Conservation (phyloP, 2,329 filamentous ascomycete species). For the Curvularia spicifera region DNA sequence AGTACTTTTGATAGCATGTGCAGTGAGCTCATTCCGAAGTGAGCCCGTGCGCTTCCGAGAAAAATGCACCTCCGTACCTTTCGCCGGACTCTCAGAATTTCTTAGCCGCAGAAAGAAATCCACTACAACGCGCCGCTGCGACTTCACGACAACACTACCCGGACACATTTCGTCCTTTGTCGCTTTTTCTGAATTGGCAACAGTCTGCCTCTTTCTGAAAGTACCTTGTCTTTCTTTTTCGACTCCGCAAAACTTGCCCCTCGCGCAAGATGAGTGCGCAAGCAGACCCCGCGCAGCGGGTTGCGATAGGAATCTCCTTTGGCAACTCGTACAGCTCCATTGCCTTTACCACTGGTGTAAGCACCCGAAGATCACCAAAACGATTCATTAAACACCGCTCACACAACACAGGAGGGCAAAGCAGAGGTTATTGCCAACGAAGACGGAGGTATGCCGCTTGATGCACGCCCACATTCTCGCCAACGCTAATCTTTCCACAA, state of each 20-base stretch:
- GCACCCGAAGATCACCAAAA: slow-evolving; percentile 20
- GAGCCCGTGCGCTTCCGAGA: slow-evolving; percentile 20
- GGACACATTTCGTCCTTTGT: slow-evolving; percentile 1
- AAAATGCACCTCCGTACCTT: slow-evolving; percentile 22
- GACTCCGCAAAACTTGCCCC: slow-evolving; percentile 4
- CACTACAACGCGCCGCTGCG: slow-evolving; percentile 7
- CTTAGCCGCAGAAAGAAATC: slow-evolving; percentile 22
- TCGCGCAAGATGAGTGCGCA: slow-evolving; percentile 57
- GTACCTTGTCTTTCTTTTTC: not conserved
- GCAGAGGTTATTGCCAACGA: slow-evolving; percentile 98
- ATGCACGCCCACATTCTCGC: slow-evolving; percentile 8
- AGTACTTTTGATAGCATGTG: slow-evolving; percentile 6
- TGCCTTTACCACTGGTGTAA: slow-evolving; percentile 75
- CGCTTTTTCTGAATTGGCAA: not conserved
- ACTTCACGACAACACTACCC: slow-evolving; percentile 3
- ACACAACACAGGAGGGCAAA: slow-evolving; percentile 74
- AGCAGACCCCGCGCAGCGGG: slow-evolving; percentile 59
- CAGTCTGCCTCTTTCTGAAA: not conserved
- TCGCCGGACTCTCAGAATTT: slow-evolving; percentile 32
- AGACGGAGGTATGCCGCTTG: slow-evolving; percentile 76
- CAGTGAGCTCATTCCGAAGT: slow-evolving; percentile 26
- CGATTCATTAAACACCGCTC: slow-evolving; percentile 5
- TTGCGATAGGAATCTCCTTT: slow-evolving; percentile 93
- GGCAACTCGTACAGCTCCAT: slow-evolving; percentile 99
- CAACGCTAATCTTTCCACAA: slow-evolving; percentile 46